Conservation (phyloP, 352 stramenopile genomes). For the Pythium dissimile region DNA sequence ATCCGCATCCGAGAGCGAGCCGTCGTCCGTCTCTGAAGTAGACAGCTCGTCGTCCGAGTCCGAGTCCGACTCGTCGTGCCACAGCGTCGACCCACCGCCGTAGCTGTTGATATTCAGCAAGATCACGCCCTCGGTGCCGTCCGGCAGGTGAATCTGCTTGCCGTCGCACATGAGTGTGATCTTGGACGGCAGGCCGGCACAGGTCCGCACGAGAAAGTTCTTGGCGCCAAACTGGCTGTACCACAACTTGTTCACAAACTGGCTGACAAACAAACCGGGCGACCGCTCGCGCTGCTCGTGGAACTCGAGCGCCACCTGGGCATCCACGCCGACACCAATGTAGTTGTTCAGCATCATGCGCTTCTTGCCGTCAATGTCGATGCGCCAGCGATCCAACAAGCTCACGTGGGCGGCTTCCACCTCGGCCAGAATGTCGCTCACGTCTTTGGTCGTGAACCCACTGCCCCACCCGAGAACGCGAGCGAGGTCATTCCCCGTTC, state of each 20-base stretch:
- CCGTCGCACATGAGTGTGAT: slow-evolving; percentile 81
- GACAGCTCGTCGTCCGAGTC: slow-evolving; percentile 44
- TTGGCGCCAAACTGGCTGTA: slow-evolving; percentile 88
- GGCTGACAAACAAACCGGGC: slow-evolving; percentile 85
- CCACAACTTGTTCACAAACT: slow-evolving; percentile 91
- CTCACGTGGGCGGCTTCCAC: slow-evolving; percentile 73
- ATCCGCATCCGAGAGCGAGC: slow-evolving; percentile 25
- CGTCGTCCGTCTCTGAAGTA: slow-evolving; percentile 20
- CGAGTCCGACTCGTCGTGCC: slow-evolving; percentile 74
- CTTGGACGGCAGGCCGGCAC: slow-evolving; percentile 68
- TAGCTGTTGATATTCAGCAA: slow-evolving; percentile 89
- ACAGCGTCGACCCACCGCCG: slow-evolving; percentile 83
- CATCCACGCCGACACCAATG: slow-evolving; percentile 86
- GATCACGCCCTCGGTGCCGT: slow-evolving; percentile 83
- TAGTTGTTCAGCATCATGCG: slow-evolving; percentile 79
- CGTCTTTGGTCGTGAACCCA: slow-evolving; percentile 77
- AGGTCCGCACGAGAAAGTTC: slow-evolving; percentile 85
- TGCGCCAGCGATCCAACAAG: slow-evolving; percentile 70
- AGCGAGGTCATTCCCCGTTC: slow-evolving; percentile 95
- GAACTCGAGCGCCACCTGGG: slow-evolving; percentile 88
- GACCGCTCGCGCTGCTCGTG: slow-evolving; percentile 86
- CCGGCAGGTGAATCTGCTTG: slow-evolving; percentile 58
- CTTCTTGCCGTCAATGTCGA: slow-evolving; percentile 69
- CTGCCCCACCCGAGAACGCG: slow-evolving; percentile 92
- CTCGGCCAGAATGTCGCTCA: slow-evolving; percentile 66